A percentile compares a stretch with the other conserved stretches of the same genome.
These are phyloP conservation scores for Aciculosporium take DNA, from an alignment of 2,329 filamentous ascomycete genomes.

Conservation along the genomic window DNA sequence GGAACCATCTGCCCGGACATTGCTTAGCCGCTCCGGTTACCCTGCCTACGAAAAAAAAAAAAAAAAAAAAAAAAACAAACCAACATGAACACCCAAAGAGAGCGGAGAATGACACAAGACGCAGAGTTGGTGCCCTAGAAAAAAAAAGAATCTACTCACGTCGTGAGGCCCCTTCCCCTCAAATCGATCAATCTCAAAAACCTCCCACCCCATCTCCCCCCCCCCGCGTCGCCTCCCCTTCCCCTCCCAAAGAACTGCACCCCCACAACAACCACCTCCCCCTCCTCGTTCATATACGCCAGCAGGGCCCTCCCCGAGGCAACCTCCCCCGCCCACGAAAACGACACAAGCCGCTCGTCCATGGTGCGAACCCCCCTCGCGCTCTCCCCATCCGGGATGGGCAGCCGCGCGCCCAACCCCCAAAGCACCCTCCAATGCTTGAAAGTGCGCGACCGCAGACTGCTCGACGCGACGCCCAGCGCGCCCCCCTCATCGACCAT, in stretches of 20 bases:
- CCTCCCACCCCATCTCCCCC: conserved; percentile 29
- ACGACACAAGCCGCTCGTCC: conserved; percentile 33
- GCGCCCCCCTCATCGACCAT: conserved; percentile 17
- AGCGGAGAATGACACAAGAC: too few relatives aligned
- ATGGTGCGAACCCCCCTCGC: conserved; percentile 18
- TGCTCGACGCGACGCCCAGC: conserved; percentile 14
- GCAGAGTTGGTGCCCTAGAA: too few relatives aligned
- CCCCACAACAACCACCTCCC: conserved; percentile 36
- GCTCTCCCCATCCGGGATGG: conserved; percentile 29
- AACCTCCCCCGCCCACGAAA: conserved; percentile 37
- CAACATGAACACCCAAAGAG: neutral
- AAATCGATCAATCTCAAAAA: conserved; percentile 37
- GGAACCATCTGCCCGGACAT: conserved; percentile 13
- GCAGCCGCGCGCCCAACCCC: conserved; percentile 38
- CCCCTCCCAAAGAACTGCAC: conserved; percentile 25
- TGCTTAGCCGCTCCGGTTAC: neutral
- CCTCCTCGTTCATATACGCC: conserved; percentile 36
- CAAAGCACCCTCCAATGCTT: conserved; percentile 40
- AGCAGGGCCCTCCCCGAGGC: conserved; percentile 29
- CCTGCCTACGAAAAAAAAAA: neutral
- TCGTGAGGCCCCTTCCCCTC: conserved; percentile 30
- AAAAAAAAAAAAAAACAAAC: neutral
- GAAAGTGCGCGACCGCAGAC: conserved; percentile 24
- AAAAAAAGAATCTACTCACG: conserved; percentile 4
- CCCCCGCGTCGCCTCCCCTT: conserved; percentile 9